A percentile compares a stretch with the other conserved stretches of the same genome.
These are phyloP conservation scores for Gaeumannomyces tritici DNA, from an alignment of 2,329 filamentous ascomycete genomes.

Conservation along the genomic window DNA sequence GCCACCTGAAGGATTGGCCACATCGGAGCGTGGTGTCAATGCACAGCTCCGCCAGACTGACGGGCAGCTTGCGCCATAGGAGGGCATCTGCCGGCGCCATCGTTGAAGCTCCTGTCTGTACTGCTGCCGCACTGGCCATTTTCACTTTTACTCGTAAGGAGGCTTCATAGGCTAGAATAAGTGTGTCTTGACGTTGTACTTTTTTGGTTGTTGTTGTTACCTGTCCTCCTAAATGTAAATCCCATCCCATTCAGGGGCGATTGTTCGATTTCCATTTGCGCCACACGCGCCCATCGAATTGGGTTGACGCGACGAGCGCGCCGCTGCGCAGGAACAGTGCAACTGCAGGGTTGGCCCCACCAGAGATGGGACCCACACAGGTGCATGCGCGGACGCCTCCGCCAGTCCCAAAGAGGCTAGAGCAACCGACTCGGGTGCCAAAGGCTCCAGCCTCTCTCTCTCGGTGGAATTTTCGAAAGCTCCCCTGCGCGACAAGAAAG, in stretches of 20 bases:
- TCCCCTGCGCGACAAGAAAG: not conserved
- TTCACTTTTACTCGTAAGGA: not conserved
- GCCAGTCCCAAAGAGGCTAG: not conserved
- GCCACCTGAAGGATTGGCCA: slow-evolving; percentile 96
- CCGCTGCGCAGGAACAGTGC: not conserved
- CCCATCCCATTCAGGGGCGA: not conserved
- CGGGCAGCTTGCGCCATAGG: slow-evolving; percentile 75
- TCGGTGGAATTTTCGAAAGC: not conserved
- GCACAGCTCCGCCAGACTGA: slow-evolving; percentile 76
- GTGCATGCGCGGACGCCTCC: not conserved
- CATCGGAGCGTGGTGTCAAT: slow-evolving; percentile 92
- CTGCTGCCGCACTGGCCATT: not conserved
- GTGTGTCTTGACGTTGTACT: not conserved
- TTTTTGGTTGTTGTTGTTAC: not conserved
- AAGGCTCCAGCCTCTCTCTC: not conserved
- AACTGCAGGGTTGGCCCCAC: not conserved
- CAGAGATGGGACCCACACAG: not conserved
- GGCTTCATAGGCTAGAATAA: too few relatives aligned
- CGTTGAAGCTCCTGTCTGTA: not conserved
- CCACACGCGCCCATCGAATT: not conserved
- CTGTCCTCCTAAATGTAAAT: not conserved
- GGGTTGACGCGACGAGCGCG: not conserved
- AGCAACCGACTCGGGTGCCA: not conserved
- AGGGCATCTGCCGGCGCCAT: not conserved
- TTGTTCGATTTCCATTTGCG: not conserved